These are phyloP conservation scores for Coniferiporia sulphurascens DNA, from an alignment of 1,284 basidiomycete species.

Conservation along the genomic window DNA sequence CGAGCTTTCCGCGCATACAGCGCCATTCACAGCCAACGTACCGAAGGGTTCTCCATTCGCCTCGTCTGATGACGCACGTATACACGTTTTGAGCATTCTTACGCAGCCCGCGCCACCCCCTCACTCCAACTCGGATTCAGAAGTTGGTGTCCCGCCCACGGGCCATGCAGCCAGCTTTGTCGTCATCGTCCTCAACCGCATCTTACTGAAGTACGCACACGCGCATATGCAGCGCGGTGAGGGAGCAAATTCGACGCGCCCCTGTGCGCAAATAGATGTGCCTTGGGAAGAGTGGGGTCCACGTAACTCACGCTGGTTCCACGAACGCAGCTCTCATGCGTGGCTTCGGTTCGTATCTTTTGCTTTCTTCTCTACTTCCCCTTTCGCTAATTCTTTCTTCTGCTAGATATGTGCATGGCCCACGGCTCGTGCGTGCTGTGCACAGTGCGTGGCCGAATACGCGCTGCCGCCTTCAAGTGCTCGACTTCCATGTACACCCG, in stretches of 20 bases:
- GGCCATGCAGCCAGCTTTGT: slow-evolving; percentile 13
- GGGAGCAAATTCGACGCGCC: no score
- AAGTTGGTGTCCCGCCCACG: background rate
- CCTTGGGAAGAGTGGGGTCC: slow-evolving; percentile 47
- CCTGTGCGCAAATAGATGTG: slow-evolving; percentile 14
- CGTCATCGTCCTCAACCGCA: slow-evolving; percentile 8
- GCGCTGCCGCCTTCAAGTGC: slow-evolving; percentile 26
- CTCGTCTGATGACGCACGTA: slow-evolving; percentile 33
- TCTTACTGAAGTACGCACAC: slow-evolving; percentile 11
- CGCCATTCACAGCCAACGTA: slow-evolving; percentile 34
- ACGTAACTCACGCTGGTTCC: slow-evolving; percentile 34
- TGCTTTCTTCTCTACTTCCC: background rate
- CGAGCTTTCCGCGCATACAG: slow-evolving; percentile 18
- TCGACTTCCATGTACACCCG: slow-evolving; percentile 36
- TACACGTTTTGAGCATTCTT: slow-evolving; percentile 40
- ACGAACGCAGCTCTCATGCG: slow-evolving; percentile 26
- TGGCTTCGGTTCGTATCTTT: slow-evolving; percentile 35
- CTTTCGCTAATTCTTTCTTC: background rate
- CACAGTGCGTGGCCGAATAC: slow-evolving; percentile 14
- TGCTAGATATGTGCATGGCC: slow-evolving; percentile 42
- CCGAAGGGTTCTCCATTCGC: slow-evolving; percentile 32
- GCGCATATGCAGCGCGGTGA: background rate
- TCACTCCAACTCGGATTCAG: slow-evolving; percentile 12
- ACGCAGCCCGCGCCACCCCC: slow-evolving; percentile 6
- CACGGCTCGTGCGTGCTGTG: slow-evolving; percentile 34